Base-by-base conservation (phyloP, 2,329 filamentous ascomycete species). In the Mycogone perniciosa region DNA sequence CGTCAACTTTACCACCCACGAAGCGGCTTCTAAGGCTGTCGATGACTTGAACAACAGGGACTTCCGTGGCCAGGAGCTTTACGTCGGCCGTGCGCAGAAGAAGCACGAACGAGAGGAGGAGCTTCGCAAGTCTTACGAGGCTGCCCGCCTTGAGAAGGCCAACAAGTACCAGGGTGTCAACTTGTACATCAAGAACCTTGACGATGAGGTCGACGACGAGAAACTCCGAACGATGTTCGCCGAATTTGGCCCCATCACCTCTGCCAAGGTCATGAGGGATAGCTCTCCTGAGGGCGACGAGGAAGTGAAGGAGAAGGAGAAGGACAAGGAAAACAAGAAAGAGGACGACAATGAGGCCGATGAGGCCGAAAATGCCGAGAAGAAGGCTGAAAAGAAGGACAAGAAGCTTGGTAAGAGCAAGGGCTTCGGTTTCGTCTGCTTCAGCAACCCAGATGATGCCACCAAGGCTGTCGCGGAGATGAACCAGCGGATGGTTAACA, bases 21-120 rank as follows among this genome's bases (percentile, higher is more conserved):
- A 96, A 70, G 82, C 82, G 67, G 93, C 93, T 56, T 73, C 81
- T 64, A 82, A 83, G 71, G 91, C 93, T 57, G 93, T 97, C 53
- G 91, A 96, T 0, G 85, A 90, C 59, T 84, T 99, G 59, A 92
- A 99, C 71, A 85, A 88, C 67, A 89, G 84, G 64, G 91, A 97
- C 47, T 90, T 95, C 80, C 88, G 87, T 67, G 88, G 89, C 55
- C 90, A 97, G 78, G 93, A 95, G 68, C 83, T 99, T 54, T 99
- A 99, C 68, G 93, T 99, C 61, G 93, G 93, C 62, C 91, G 93
- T 70, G 93, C 93, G 52, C 93, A 97, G 80, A 99, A 99, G 88
- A 99, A 99, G 82, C 93, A 97, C 71, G 93, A 99, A 79, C 93
- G 93, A 65, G 93, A 99, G 79, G 93, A 99, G 77, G 93, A 99